These are phyloP conservation scores for Phaeotremella skinneri DNA, from an alignment of 768 basidiomycete genomes.

Conservation along the genomic window DNA sequence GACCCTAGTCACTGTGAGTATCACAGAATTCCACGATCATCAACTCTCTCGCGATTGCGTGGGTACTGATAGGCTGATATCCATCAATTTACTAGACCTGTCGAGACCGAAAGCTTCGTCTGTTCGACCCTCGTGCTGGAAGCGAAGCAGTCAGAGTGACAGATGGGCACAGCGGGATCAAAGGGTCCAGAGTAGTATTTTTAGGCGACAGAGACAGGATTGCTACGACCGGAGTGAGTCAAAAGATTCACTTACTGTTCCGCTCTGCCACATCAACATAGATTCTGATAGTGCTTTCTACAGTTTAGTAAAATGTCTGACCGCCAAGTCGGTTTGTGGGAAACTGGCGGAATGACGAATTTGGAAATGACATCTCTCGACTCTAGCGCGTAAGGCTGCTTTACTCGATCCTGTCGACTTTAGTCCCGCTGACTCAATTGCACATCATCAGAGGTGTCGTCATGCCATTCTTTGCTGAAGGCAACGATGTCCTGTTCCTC, in stretches of 20 bases:
- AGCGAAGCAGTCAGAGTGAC: slow-evolving; percentile 73
- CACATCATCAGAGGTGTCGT: slow-evolving; percentile 64
- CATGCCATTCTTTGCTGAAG: slow-evolving; percentile 96
- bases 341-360: slow-evolving; percentile 69
- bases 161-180: slow-evolving; percentile 91
- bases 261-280: not conserved
- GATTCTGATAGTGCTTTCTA: not conserved
- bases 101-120: slow-evolving; percentile 82
- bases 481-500: slow-evolving; percentile 82
- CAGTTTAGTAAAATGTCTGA: slow-evolving; percentile 93
- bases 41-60: too few species aligned
- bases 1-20: slow-evolving; percentile 64
- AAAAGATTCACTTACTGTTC: not conserved
- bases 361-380: slow-evolving; percentile 78
- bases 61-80: too few species aligned
- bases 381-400: slow-evolving; percentile 64
- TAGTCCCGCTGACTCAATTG: slow-evolving; percentile 21
- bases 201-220: slow-evolving; percentile 84
- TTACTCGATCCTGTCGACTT: not conserved
- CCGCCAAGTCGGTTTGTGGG: slow-evolving; percentile 86
- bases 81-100: too few species aligned
- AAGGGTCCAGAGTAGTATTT: slow-evolving; percentile 84
- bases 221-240: slow-evolving; percentile 74
- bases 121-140: slow-evolving; percentile 86
- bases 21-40: not conserved